phyloP scores from a whole-genome alignment of 768 basidiomycete genomes.

The Hypsizygus marmoreus region DNA sequence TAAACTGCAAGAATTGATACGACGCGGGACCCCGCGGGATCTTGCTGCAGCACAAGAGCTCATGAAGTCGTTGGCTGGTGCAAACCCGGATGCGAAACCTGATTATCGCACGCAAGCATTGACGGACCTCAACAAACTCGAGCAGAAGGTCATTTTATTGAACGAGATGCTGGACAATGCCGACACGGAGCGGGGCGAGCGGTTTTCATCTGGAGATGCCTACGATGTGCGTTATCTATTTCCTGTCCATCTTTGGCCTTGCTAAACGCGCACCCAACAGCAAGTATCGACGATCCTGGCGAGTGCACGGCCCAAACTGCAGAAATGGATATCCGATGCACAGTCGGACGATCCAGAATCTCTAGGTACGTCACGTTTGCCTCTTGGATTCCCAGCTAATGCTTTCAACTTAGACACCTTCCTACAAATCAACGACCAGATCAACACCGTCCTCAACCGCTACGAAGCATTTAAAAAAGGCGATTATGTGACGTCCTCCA shows the following conservation, averaged over 20 bases:
- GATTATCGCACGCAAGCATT: constrained; percentile 92
- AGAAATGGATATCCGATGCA: constrained; percentile 97
- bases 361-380: constrained; percentile 58
- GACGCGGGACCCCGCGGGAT: constrained; percentile 93
- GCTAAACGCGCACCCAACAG: constrained; percentile 35
- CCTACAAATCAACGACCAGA: constrained; percentile 95
- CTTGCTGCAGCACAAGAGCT: constrained; percentile 94
- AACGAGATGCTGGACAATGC: constrained; percentile 98
- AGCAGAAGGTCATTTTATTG: constrained; percentile 92
- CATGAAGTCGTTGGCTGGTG: constrained; percentile 94
- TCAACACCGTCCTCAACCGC: constrained; percentile 87
- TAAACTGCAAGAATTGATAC: constrained; percentile 97
- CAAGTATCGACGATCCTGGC: constrained; percentile 88
- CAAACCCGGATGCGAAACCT: constrained; percentile 91
- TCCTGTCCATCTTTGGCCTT: not conserved
- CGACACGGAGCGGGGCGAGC: constrained; percentile 68
- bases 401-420: constrained; percentile 67
- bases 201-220: constrained; percentile 85
- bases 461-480: constrained; percentile 95
- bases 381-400: not conserved
- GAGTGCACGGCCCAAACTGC: constrained; percentile 88
- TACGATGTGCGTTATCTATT: constrained; percentile 71
- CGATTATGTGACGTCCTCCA: constrained; percentile 71
- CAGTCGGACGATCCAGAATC: constrained; percentile 88
- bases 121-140: constrained; percentile 89